A percentile compares a stretch with the other conserved stretches of the same genome.
Conservation (phyloP, 208 protist genomes). For the Sergeia podlipaevii region DNA sequence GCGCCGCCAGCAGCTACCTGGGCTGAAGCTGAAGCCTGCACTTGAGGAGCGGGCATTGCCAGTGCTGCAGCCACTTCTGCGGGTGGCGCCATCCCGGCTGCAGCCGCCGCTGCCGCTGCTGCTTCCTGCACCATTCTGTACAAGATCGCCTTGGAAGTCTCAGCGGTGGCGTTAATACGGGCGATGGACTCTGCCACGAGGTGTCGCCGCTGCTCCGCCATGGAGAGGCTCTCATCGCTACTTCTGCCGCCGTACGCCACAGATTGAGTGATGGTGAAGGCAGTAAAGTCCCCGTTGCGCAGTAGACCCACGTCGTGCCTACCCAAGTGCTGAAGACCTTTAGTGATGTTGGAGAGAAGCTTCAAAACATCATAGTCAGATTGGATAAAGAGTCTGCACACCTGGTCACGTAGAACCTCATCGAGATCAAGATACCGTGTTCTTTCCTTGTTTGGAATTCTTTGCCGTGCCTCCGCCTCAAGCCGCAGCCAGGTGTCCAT, state of each 20-base stretch:
- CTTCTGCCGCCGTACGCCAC: constrained; percentile 39
- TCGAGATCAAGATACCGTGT: constrained; percentile 74
- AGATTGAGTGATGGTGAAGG: constrained; percentile 81
- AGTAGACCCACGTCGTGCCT: constrained; percentile 77
- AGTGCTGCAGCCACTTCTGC: background rate
- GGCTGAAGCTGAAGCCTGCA: constrained; percentile 4
- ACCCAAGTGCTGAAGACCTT: constrained; percentile 72
- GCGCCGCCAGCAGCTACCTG: background rate
- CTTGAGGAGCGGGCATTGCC: no score
- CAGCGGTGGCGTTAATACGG: constrained; percentile 50
- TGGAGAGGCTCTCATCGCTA: constrained; percentile 6
- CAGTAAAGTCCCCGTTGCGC: constrained; percentile 70
- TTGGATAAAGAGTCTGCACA: constrained; percentile 68
- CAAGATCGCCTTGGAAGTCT: constrained; percentile 28
- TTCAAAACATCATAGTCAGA: constrained; percentile 69
- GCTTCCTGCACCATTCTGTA: constrained; percentile 9
- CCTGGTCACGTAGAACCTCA: constrained; percentile 60
- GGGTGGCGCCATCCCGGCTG: background rate
- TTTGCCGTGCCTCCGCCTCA: constrained; percentile 32
- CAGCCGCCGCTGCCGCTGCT: background rate
- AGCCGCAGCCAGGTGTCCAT: constrained; percentile 31
- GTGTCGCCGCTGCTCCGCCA: constrained; percentile 43
- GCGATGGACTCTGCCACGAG: constrained; percentile 44
- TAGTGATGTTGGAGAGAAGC: constrained; percentile 58
- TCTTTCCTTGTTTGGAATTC: constrained; percentile 35